Evolutionary conservation across 78 protist genomes (phyloP).

Genomic region (Andalucia godoyi): DNA sequence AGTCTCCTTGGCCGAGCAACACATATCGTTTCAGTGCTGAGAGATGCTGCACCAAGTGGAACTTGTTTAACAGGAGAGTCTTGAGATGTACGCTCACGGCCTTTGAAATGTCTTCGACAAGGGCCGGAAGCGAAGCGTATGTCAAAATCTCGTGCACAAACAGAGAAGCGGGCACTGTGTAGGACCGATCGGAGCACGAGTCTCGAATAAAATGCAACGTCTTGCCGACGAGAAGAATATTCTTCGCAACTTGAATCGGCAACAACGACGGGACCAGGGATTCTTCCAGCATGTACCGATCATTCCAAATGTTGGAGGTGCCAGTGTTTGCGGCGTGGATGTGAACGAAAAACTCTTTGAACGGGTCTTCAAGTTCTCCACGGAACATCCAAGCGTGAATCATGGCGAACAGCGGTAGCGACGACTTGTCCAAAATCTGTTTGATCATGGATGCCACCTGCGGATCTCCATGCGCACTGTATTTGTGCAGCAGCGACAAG

Average conservation of each 20-base stretch:
- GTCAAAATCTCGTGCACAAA: too few species aligned
- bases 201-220: slow-evolving; percentile 53
- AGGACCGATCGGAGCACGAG: too few species aligned
- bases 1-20: slow-evolving; percentile 72
- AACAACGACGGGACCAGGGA: not conserved
- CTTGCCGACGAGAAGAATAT: slow-evolving; percentile 47
- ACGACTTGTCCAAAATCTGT: not conserved
- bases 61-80: slow-evolving; percentile 20
- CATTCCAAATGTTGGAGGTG: not conserved
- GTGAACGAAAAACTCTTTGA: not conserved
- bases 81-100: not conserved
- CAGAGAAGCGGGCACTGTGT: too few species aligned
- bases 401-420: slow-evolving; percentile 2
- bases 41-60: slow-evolving; percentile 26
- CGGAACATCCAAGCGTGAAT: not conserved
- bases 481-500: not conserved
- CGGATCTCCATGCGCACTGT: not conserved
- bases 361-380: slow-evolving; percentile 9
- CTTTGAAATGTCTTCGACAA: not conserved
- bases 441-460: not conserved
- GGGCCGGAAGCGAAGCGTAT: too few species aligned
- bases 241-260: not conserved
- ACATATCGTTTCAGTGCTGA: slow-evolving; percentile 38
- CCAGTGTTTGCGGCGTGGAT: not conserved
- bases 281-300: not conserved